phyloP scores from a whole-genome alignment of 306 rosid genomes.

The Boehmeria nivea region DNA sequence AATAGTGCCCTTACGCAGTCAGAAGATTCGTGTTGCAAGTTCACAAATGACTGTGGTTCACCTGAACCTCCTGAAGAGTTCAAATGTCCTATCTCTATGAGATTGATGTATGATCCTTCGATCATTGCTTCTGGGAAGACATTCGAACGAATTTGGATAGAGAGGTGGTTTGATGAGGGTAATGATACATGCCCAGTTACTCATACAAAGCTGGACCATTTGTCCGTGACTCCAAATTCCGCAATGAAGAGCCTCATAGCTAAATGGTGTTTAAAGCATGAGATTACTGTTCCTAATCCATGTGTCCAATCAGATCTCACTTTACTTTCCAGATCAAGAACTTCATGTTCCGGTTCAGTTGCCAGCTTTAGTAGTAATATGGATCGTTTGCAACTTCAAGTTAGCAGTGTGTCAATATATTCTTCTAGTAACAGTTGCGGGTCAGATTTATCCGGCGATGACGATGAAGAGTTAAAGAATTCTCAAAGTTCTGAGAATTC shows the following conservation, averaged over 20 bases:
- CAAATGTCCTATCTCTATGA: constrained; percentile 29
- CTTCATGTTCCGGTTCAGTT: constrained; percentile 19
- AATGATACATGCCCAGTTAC: constrained; percentile 26
- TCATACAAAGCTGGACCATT: constrained; percentile 14
- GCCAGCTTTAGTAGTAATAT: constrained; percentile 16
- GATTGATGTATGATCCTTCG: constrained; percentile 31
- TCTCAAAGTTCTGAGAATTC: neutral
- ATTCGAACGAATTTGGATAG: constrained; percentile 30
- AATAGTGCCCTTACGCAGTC: neutral
- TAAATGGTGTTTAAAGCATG: constrained; percentile 20
- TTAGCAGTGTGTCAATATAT: constrained; percentile 20
- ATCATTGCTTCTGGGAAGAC: constrained; percentile 28
- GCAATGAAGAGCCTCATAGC: constrained; percentile 25
- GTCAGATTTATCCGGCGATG: constrained; percentile 5
- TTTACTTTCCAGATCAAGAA: neutral
- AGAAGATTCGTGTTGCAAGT: constrained; percentile 8
- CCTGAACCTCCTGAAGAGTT: constrained; percentile 23
- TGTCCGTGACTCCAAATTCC: constrained; percentile 18
- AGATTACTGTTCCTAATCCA: constrained; percentile 18
- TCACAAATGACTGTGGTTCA: constrained; percentile 7
- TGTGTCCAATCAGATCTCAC: constrained; percentile 1
- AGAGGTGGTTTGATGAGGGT: constrained; percentile 27
- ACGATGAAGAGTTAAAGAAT: neutral
- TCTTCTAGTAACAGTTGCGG: constrained; percentile 9
- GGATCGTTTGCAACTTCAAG: constrained; percentile 14